A percentile compares a stretch with the other conserved stretches of the same genome.
These are phyloP conservation scores for Torulaspora delbrueckii DNA, from an alignment of 805 yeast species.

Conservation along the genomic window DNA sequence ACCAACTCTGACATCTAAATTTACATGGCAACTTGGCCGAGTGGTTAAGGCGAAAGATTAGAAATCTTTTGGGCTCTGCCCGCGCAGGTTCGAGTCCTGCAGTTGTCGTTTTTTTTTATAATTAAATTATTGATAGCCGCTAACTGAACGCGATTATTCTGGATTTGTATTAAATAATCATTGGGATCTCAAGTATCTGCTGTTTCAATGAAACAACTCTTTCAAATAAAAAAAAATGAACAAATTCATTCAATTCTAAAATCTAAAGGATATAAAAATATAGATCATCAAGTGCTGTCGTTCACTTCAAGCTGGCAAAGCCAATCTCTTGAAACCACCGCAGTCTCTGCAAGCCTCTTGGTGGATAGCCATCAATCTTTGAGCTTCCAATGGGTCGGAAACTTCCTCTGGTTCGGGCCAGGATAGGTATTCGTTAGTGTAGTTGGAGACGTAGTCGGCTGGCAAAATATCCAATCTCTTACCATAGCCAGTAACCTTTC, in stretches of 20 bases:
- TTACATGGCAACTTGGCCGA: slow-evolving; percentile 49
- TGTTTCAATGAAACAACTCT: neutral
- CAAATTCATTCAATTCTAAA: neutral
- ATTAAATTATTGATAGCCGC: neutral
- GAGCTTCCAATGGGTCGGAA: slow-evolving; percentile 45
- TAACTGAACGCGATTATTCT: too few relatives aligned
- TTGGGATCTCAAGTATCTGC: too few relatives aligned
- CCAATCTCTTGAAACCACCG: slow-evolving; percentile 48
- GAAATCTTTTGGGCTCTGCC: slow-evolving; percentile 56
- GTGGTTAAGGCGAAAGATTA: slow-evolving; percentile 64
- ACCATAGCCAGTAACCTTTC: slow-evolving; percentile 51
- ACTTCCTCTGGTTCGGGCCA: slow-evolving; percentile 49
- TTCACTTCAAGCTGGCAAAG: slow-evolving; percentile 20
- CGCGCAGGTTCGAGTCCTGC: slow-evolving; percentile 71
- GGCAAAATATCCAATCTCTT: slow-evolving; percentile 50
- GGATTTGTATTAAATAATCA: too few relatives aligned
- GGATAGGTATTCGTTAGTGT: slow-evolving; percentile 45
- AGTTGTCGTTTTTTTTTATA: slow-evolving; percentile 50
- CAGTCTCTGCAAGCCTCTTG: slow-evolving; percentile 44
- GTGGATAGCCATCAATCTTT: slow-evolving; percentile 43
- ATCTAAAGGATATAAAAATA: slow-evolving; percentile 4
- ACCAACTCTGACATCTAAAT: neutral
- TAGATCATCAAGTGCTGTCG: neutral
- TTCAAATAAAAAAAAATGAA: too few relatives aligned
- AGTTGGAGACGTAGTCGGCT: slow-evolving; percentile 45